Percentiles rank a stretch among this genome's conserved stretches.
Conservation (phyloP, 805 yeast genomes). For the Cephaloascus fragrans region DNA sequence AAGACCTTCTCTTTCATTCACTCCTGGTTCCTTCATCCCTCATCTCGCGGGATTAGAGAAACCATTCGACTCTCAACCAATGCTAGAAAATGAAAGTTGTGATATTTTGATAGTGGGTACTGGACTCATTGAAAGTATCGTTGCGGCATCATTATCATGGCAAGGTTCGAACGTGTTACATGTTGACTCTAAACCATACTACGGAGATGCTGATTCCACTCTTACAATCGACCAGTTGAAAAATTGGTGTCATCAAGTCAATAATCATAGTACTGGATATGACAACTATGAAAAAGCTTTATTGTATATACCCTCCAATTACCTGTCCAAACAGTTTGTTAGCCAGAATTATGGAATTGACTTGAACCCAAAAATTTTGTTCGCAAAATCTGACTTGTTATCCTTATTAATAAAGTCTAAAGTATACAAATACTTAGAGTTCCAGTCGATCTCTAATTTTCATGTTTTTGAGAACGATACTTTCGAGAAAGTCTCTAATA, state of each 20-base stretch:
- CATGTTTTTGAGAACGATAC: conserved; percentile 92
- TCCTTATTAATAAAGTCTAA: conserved; percentile 72
- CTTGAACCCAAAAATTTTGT: conserved; percentile 75
- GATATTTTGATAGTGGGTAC: conserved; percentile 92
- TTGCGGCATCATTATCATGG: conserved; percentile 95
- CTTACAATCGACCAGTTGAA: conserved; percentile 79
- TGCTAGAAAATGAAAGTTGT: conserved; percentile 54
- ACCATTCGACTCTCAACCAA: conserved; percentile 45
- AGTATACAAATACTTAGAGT: conserved; percentile 86
- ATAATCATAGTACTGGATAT: conserved; percentile 24
- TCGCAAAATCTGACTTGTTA: conserved; percentile 83
- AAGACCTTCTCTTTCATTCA: conserved; percentile 30
- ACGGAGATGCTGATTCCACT: conserved; percentile 85
- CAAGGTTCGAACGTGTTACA: conserved; percentile 95
- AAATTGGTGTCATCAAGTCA: conserved; percentile 72
- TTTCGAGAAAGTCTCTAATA: conserved; percentile 75
- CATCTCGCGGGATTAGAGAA: conserved; percentile 71
- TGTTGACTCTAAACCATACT: conserved; percentile 73
- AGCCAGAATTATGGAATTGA: conserved; percentile 83
- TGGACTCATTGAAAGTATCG: conserved; percentile 76
- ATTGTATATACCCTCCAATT: conserved; percentile 64
- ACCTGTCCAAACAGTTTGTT: conserved; percentile 30
- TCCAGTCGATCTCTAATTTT: conserved; percentile 78
- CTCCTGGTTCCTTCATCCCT: conserved; percentile 43
- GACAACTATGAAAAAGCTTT: conserved; percentile 59